Base-by-base conservation (phyloP, 495 filamentous ascomycete species). In the Astrothelium macrocarpum region DNA sequence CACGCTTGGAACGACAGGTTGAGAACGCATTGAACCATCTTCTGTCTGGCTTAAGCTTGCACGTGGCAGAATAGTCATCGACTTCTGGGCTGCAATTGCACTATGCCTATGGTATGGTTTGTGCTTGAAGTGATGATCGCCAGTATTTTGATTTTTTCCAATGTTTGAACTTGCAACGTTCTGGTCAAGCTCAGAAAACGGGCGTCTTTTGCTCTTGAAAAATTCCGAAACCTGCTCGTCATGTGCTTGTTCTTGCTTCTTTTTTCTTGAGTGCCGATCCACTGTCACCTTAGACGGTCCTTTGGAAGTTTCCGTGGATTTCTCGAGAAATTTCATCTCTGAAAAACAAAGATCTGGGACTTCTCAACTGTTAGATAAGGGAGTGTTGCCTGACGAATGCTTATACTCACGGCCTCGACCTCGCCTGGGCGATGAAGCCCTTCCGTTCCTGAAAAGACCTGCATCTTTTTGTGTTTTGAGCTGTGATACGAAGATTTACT, bases 391-490 rank as follows among this genome's bases (percentile, higher is more conserved):
- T 32, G 16, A 18, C 56, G 12, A 31, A 59, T 34, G 56, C 56
- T 58, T 46, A 49, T n/a, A 70, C 75, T 72, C 73, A 81, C 79
- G 68, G 62, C 78, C 77, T 66, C 72, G 76, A 64, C 78, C 75
- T 65, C 72, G 76, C 61, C 82, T 63, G 31, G 81, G 81, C 49
- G 81, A 83, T 12, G 88, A 91, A 31, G 82, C 77, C 59, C 81
- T 83, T 1, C 87, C 87, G 69, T 85, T 91, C 28, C 80, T 82
- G 72, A 93, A 93, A 7, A 94, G 74, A 0, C 90, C 90, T 69
- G 78, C 72, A 43, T 70, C 77, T 56, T 75, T 73, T 67, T 69
- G 73, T 67, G 78, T 84, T 49, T 78, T 80, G 25, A 87, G 77
- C 87, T 90, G 61, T 34, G 56, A 20, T 45, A 65, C 43, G 58